Evolutionary conservation across 202 grass and related monocot species (phyloP).

Genomic region (Digitaria exilis): DNA sequence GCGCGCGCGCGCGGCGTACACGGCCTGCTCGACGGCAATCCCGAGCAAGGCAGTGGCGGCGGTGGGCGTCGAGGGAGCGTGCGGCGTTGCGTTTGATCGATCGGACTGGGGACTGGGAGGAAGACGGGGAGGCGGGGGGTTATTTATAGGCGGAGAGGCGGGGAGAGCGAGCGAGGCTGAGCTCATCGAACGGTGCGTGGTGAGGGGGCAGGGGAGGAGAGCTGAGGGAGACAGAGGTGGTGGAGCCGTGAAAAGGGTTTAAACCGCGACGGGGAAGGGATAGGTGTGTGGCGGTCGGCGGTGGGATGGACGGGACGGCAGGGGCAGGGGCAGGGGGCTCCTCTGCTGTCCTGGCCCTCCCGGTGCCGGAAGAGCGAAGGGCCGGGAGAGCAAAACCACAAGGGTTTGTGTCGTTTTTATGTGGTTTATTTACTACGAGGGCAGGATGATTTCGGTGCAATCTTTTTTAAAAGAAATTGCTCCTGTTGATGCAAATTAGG

Average conservation of each 20-base stretch:
- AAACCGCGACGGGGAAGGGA: not conserved
- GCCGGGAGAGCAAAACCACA: not conserved
- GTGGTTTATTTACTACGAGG: too few relatives aligned
- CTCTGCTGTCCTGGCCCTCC: too few relatives aligned
- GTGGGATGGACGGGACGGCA: slow-evolving; percentile 4
- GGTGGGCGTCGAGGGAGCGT: not conserved
- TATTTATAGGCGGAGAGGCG: slow-evolving; percentile 23
- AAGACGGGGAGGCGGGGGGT: not conserved
- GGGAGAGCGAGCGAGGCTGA: not conserved
- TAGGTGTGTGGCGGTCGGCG: not conserved
- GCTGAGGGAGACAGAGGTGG: not conserved
- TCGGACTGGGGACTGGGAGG: not conserved
- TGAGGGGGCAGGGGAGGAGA: not conserved
- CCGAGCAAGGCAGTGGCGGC: not conserved
- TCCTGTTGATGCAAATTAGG: too few relatives aligned
- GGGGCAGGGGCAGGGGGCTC: not conserved
- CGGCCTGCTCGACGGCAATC: not conserved
- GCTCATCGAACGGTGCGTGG: not conserved
- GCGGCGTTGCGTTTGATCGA: slow-evolving; percentile 3
- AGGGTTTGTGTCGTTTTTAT: not conserved
- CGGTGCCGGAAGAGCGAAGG: not conserved
- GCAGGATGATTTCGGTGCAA: too few relatives aligned
- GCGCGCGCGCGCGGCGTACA: too few relatives aligned
- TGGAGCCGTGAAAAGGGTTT: not conserved
- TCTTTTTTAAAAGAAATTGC: too few relatives aligned